Percentiles rank a stretch among this genome's conserved stretches.
Conservation (phyloP, 2,329 filamentous ascomycete species). For the Botrytis galanthina region DNA sequence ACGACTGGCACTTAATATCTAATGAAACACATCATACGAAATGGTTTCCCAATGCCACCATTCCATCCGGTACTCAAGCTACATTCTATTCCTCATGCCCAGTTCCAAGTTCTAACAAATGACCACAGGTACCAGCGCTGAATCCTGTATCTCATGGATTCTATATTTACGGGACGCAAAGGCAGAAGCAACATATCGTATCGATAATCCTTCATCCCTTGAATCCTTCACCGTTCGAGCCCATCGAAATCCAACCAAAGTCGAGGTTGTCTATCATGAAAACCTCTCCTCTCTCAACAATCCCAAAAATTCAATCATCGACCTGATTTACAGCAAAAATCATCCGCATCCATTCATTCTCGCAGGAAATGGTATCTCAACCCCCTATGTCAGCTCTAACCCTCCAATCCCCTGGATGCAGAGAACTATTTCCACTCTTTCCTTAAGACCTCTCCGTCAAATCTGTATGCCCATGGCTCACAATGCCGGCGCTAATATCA, state of each 20-base stretch:
- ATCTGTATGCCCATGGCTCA: constrained; percentile 29
- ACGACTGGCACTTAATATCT: constrained; percentile 28
- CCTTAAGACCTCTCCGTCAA: constrained; percentile 25
- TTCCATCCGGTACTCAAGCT: constrained; percentile 19
- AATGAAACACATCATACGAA: constrained; percentile 28
- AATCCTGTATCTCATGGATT: constrained; percentile 27
- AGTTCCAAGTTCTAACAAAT: neutral
- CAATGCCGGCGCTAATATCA: constrained; percentile 27
- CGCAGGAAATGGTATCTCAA: constrained; percentile 22
- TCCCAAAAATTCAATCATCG: constrained; percentile 24
- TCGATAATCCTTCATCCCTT: constrained; percentile 22
- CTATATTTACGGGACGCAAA: constrained; percentile 23
- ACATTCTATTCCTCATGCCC: neutral
- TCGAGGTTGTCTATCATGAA: constrained; percentile 27
- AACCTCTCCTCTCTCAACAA: constrained; percentile 27
- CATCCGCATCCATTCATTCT: constrained; percentile 29
- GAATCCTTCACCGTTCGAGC: constrained; percentile 29
- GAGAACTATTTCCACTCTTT: constrained; percentile 25
- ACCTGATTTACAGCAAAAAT: constrained; percentile 24
- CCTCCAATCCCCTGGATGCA: constrained; percentile 32
- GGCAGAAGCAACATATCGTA: constrained; percentile 29
- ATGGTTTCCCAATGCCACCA: constrained; percentile 22
- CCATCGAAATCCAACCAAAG: constrained; percentile 12
- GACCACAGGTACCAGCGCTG: constrained; percentile 2
- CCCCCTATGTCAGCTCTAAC: constrained; percentile 26